A percentile compares a stretch with the other conserved stretches of the same genome.
Conservation (phyloP, 306 rosid genomes). For the Dalbergia oliveri region DNA sequence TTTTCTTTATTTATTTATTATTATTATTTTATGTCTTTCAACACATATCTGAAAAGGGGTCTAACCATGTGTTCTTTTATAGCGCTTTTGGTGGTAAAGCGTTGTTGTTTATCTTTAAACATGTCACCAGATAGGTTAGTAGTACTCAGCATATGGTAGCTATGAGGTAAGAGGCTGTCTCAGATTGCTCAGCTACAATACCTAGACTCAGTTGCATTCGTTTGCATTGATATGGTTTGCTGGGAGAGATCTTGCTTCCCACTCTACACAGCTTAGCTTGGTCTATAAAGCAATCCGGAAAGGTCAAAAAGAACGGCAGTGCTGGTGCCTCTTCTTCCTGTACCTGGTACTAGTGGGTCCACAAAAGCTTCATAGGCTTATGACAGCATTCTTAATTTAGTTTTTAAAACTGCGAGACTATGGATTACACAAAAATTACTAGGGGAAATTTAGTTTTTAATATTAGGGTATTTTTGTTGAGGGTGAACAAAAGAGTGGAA, state of each 20-base stretch:
- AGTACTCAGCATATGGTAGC: not conserved
- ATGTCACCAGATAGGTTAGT: not conserved
- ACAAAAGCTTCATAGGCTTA: not conserved
- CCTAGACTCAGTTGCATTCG: not conserved
- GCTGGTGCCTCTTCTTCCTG: constrained; percentile 10
- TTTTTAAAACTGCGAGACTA: no score
- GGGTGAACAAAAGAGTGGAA: no score
- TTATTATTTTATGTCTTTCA: not conserved
- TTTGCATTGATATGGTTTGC: not conserved
- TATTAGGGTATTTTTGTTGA: no score
- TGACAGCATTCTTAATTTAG: no score
- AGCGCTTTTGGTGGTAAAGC: constrained; percentile 42
- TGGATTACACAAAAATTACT: no score
- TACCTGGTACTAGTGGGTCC: not conserved
- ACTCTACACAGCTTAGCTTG: not conserved
- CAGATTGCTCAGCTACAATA: not conserved
- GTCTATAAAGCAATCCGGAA: not conserved
- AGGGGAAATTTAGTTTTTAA: no score
- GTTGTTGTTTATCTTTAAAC: not conserved
- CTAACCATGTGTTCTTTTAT: constrained; percentile 30
- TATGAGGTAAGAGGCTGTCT: not conserved
- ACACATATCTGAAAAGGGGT: constrained; percentile 41
- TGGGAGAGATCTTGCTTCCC: not conserved
- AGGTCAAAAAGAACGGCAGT: constrained; percentile 43
- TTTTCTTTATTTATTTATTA: not conserved